Evolutionary conservation across 1,284 basidiomycete species (phyloP).

Genomic region (Thecaphora frezii): DNA sequence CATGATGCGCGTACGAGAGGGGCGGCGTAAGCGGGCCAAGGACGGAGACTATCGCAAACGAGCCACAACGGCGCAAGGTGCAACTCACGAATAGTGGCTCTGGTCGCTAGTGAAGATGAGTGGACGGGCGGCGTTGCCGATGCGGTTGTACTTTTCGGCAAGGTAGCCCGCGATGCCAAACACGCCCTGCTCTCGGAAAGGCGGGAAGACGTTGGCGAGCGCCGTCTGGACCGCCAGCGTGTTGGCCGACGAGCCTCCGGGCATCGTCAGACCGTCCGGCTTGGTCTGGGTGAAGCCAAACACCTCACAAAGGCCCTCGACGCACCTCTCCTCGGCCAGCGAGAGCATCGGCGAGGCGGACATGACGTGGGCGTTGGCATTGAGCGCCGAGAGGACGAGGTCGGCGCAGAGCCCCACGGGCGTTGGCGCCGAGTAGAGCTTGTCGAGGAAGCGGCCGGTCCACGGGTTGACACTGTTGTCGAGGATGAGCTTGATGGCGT

Average conservation of each 20-base stretch:
- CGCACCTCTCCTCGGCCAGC: constrained; percentile 51
- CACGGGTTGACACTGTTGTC: constrained; percentile 53
- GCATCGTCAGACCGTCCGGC: constrained; percentile 54
- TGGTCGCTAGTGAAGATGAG: constrained; percentile 59
- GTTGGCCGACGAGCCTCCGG: constrained; percentile 61
- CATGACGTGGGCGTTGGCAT: constrained; percentile 61
- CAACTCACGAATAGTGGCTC: constrained; percentile 55
- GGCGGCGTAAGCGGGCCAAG: too few relatives aligned
- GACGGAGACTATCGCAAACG: too few relatives aligned
- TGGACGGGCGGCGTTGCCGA: constrained; percentile 33
- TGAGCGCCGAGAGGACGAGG: constrained; percentile 59
- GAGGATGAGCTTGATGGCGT: constrained; percentile 31
- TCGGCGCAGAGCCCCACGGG: constrained; percentile 60
- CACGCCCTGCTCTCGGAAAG: constrained; percentile 55
- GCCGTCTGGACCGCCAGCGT: constrained; percentile 60
- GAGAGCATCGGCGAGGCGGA: constrained; percentile 60
- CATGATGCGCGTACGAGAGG: too few relatives aligned
- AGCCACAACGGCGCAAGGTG: neutral
- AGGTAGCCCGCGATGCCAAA: constrained; percentile 34
- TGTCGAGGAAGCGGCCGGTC: constrained; percentile 54
- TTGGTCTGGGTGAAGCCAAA: constrained; percentile 51
- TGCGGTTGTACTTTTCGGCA: constrained; percentile 12
- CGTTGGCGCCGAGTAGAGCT: constrained; percentile 60
- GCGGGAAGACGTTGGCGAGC: constrained; percentile 56
- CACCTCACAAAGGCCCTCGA: constrained; percentile 35